Base-by-base conservation (phyloP, 768 basidiomycete species). In the Tricholoma bakamatsutake region DNA sequence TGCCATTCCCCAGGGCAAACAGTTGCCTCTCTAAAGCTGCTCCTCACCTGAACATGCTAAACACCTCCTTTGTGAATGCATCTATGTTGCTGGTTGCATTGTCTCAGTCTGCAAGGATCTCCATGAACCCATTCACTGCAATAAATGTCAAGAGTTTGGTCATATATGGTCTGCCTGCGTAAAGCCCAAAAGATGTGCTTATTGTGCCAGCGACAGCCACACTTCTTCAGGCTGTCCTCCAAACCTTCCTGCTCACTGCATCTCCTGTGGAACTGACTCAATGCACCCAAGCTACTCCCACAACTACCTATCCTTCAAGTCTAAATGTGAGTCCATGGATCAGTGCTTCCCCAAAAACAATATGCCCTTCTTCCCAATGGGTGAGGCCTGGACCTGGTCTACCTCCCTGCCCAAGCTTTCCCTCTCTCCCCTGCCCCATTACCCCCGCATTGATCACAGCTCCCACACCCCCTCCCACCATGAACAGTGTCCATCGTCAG, bases 361-460 rank as follows among this genome's bases (percentile, higher is more conserved):
- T 10, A 53, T 59, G 51, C 58, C 55, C 34, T 56, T 42, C 47
- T 59, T 56, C 55, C 55, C 58, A 12, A 56, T 47, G 0, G 35
- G 28, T 7, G 53, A 57, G 12, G 10, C 47, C 7, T 46, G 42
- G 31, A 57, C 59, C 33, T 57, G 47, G 55, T 10, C 39, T 9
- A 1, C 13, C 10, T 18, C 47, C 11, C 51, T 33, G n/a, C 15
- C 37, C 34, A 58, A 54, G 18, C 50, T 51, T n/a, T 54, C 48
- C 5, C 17, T n/a, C 4, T 11, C 28, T 5, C 40, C 27, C 51
- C 57, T 24, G 2, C 37, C 45, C 35, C 46, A 48, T 48, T 52
- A 17, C 28, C 37, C 52, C 39, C 15, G 17, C 18, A 31, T 37
- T 18, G 21, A 33, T 30, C 27, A 47, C 28, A 10, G 28, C 17